These are phyloP conservation scores for Psilocybe cubensis DNA, from an alignment of 768 basidiomycete species.

Conservation along the genomic window DNA sequence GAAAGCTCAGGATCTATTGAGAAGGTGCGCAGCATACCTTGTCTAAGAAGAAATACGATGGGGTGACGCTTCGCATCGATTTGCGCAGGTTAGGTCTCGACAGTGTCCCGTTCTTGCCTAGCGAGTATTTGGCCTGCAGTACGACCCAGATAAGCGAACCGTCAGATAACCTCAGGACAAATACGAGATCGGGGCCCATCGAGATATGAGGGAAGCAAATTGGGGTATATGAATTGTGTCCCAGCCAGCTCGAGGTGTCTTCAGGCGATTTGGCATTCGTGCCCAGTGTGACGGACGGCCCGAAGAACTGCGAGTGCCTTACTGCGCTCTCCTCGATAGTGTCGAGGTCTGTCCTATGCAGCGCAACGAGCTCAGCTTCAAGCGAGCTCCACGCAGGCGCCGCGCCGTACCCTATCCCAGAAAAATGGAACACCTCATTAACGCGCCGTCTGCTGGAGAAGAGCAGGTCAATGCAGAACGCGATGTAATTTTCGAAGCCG, in stretches of 20 bases:
- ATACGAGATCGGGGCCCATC: conserved; percentile 49
- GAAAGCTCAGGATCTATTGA: not conserved
- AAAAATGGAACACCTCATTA: conserved; percentile 41
- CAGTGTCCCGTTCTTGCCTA: conserved; percentile 33
- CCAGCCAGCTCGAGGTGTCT: conserved; percentile 38
- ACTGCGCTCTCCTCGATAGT: conserved; percentile 31
- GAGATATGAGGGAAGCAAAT: conserved; percentile 43
- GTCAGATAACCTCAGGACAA: conserved; percentile 39
- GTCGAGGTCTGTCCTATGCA: conserved; percentile 28
- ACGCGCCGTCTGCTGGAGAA: conserved; percentile 33
- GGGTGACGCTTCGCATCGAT: conserved; percentile 47
- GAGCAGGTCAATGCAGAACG: conserved; percentile 42
- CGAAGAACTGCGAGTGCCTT: conserved; percentile 28
- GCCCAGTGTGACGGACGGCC: conserved; percentile 42
- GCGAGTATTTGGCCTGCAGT: conserved; percentile 43
- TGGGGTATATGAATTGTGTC: conserved; percentile 31
- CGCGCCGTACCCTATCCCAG: conserved; percentile 22
- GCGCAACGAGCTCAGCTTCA: conserved; percentile 39
- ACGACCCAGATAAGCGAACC: conserved; percentile 44
- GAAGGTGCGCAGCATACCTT: conserved; percentile 30
- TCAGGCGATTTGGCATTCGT: conserved; percentile 38
- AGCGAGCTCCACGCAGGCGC: conserved; percentile 38
- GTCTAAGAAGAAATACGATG: conserved; percentile 41
- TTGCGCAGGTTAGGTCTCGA: conserved; percentile 33
- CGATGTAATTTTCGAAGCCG: conserved; percentile 50